Evolutionary conservation across 1,139 yeast species (phyloP).

Genomic region (Arxiozyma bovina): DNA sequence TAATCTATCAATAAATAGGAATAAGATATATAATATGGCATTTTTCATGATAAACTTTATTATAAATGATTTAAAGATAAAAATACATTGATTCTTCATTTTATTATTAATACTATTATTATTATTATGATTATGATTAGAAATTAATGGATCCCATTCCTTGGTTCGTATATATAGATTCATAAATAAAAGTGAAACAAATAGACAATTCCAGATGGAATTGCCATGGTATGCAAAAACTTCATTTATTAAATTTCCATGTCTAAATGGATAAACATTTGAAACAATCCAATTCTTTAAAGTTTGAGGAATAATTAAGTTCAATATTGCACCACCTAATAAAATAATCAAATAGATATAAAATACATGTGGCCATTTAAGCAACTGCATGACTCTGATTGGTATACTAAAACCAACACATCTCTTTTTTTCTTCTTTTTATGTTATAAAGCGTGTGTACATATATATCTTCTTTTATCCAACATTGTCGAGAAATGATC

Average conservation of each 20-base stretch:
- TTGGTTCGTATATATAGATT: conserved; percentile 11
- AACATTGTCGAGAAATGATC: too few relatives aligned
- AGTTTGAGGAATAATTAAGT: conserved; percentile 13
- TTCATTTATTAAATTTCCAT: conserved; percentile 29
- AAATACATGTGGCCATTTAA: conserved; percentile 6
- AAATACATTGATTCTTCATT: neutral
- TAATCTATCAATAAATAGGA: conserved; percentile 30
- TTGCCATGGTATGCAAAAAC: conserved; percentile 35
- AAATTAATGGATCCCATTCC: conserved; percentile 12
- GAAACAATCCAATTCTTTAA: neutral
- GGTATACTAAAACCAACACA: neutral
- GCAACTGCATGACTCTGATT: neutral
- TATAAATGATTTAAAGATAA: conserved; percentile 1
- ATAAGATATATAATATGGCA: conserved; percentile 17
- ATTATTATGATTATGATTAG: conserved; percentile 2
- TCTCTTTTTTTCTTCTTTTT: neutral
- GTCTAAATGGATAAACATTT: conserved; percentile 19
- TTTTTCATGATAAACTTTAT: conserved; percentile 26
- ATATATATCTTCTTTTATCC: neutral
- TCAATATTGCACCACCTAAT: conserved; percentile 15
- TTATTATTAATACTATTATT: neutral
- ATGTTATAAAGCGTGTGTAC: neutral
- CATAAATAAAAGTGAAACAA: conserved; percentile 13
- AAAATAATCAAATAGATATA: conserved; percentile 19
- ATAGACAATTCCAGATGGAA: conserved; percentile 27